These are phyloP conservation scores for Glomus cerebriforme DNA, from an alignment of 192 early-diverging fungal genomes.

Conservation along the genomic window DNA sequence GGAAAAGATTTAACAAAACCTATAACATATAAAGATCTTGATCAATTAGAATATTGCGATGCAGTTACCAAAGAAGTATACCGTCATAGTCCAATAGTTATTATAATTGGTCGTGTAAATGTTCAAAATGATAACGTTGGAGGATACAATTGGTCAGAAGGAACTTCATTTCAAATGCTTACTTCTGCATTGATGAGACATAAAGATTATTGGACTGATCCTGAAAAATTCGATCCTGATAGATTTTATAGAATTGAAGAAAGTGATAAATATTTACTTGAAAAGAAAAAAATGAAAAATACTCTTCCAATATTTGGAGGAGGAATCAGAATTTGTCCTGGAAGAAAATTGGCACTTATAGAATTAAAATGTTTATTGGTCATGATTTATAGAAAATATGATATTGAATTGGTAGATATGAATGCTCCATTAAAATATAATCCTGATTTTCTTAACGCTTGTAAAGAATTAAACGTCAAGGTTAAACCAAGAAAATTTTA, in stretches of 20 bases:
- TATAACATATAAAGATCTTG: not conserved
- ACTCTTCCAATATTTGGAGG: conserved; percentile 13
- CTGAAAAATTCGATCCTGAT: conserved; percentile 22
- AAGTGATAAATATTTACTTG: too few relatives aligned
- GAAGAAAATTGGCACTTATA: conserved; percentile 5
- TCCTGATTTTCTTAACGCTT: not conserved
- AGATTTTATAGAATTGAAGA: not conserved
- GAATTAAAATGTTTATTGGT: not conserved
- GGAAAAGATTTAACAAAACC: not conserved
- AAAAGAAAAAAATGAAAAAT: not conserved
- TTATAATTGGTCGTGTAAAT: too few relatives aligned
- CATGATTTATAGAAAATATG: conserved; percentile 1
- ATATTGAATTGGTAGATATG: conserved; percentile 13
- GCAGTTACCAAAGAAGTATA: conserved; percentile 11
- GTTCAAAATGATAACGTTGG: not conserved
- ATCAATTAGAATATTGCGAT: conserved; percentile 5
- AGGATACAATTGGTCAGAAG: not conserved
- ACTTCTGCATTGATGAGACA: not conserved
- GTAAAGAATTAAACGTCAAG: not conserved
- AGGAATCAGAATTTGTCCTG: not conserved
- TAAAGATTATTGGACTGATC: not conserved
- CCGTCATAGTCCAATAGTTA: not conserved
- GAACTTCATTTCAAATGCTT: not conserved
- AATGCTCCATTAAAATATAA: not conserved
- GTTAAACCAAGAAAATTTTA: not conserved